Evolutionary conservation across 2,329 filamentous ascomycete genomes (phyloP).

Genomic region (Colletotrichum eremochloae): DNA sequence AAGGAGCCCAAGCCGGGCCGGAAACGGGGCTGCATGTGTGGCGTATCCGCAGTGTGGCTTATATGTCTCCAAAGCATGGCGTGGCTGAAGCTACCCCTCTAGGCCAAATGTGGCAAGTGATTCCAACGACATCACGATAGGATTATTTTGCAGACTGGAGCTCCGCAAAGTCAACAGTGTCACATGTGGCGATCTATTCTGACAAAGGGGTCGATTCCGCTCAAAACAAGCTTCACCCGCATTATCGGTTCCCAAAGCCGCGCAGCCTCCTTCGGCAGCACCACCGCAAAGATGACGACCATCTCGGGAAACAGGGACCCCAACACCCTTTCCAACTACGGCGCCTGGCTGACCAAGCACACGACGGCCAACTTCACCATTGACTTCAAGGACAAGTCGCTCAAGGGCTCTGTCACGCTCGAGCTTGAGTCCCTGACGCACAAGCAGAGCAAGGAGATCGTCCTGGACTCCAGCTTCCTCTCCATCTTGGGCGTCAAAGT

Average conservation of each 20-base stretch:
- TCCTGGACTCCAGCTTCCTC: slow-evolving; percentile 90
- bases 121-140: slow-evolving; percentile 40
- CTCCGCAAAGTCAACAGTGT: slow-evolving; percentile 25
- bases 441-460: slow-evolving; percentile 78
- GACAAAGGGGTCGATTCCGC: slow-evolving; percentile 35
- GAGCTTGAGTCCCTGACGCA: slow-evolving; percentile 83
- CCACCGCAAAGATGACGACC: slow-evolving; percentile 42
- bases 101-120: slow-evolving; percentile 41
- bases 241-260: slow-evolving; percentile 14
- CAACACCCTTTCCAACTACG: slow-evolving; percentile 93
- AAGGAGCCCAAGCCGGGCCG: slow-evolving; percentile 3
- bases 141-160: slow-evolving; percentile 34
- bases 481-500: slow-evolving; percentile 80
- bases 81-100: slow-evolving; percentile 38
- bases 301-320: slow-evolving; percentile 74
- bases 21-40: slow-evolving; percentile 9
- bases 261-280: slow-evolving; percentile 28
- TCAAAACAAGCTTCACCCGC: slow-evolving; percentile 36
- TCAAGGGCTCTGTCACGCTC: slow-evolving; percentile 83
- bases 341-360: slow-evolving; percentile 86
- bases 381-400: slow-evolving; percentile 83
- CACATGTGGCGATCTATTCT: slow-evolving; percentile 41
- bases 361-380: slow-evolving; percentile 85
- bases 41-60: slow-evolving; percentile 14
- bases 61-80: not conserved